A percentile compares a stretch with the other conserved stretches of the same genome.
Evolutionary conservation across 1,284 basidiomycete species (phyloP).

Genomic region (Ganoderma boninense): DNA sequence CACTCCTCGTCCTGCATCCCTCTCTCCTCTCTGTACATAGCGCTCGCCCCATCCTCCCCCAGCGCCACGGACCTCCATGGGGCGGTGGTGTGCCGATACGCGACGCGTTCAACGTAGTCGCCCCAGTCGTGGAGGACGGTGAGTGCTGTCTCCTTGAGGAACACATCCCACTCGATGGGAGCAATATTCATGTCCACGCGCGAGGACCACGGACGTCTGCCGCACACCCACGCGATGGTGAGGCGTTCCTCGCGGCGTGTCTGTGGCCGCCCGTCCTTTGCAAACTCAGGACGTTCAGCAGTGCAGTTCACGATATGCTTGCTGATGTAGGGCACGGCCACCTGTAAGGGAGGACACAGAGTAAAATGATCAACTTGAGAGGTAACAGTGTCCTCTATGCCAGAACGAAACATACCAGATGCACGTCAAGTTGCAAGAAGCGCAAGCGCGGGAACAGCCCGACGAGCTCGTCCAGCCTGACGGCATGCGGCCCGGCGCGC

Average conservation of each 20-base stretch:
- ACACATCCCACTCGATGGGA: conserved; percentile 2
- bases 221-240: conserved; percentile 12
- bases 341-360: background rate
- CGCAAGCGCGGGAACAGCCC: conserved; percentile 7
- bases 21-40: background rate
- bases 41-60: background rate
- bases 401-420: background rate
- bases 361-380: background rate
- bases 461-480: conserved; percentile 5
- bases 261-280: background rate
- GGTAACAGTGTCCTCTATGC: too few relatives aligned
- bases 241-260: background rate
- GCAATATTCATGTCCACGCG: background rate
- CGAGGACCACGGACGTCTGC: background rate
- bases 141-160: conserved; percentile 7
- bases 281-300: background rate
- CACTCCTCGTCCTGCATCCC: conserved; percentile 15
- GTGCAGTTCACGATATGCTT: background rate
- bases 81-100: conserved; percentile 15
- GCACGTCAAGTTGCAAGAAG: conserved; percentile 19
- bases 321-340: background rate
- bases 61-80: conserved; percentile 12
- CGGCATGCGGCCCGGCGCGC: background rate
- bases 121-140: conserved; percentile 12
- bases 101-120: conserved; percentile 10